Evolutionary conservation across 768 basidiomycete species (phyloP).

Genomic region (Auriscalpium microsporum): DNA sequence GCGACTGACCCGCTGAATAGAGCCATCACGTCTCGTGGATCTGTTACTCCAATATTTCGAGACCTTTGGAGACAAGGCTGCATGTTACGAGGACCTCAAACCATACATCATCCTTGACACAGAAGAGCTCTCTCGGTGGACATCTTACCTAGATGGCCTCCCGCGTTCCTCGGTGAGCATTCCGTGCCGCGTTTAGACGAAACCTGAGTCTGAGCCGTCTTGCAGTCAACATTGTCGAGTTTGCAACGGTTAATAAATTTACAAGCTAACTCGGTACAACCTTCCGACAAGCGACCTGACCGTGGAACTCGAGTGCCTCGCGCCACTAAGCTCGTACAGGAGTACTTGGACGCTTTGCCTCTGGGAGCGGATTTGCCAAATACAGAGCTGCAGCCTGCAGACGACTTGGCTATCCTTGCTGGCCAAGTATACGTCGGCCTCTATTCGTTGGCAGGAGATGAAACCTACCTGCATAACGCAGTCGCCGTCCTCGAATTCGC

Average conservation of each 20-base stretch:
- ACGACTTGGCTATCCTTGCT: slow-evolving; percentile 74
- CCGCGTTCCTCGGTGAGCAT: slow-evolving; percentile 38
- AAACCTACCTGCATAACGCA: slow-evolving; percentile 56
- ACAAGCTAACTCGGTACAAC: slow-evolving; percentile 64
- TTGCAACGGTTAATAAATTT: slow-evolving; percentile 67
- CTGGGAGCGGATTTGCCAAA: slow-evolving; percentile 57
- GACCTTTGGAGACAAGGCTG: slow-evolving; percentile 69
- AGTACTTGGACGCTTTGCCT: slow-evolving; percentile 60
- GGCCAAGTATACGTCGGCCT: slow-evolving; percentile 57
- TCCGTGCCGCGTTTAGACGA: not conserved
- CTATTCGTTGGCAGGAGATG: slow-evolving; percentile 50
- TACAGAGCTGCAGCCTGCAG: slow-evolving; percentile 81
- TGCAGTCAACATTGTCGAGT: slow-evolving; percentile 40
- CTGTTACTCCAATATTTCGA: slow-evolving; percentile 64
- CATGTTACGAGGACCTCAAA: slow-evolving; percentile 80
- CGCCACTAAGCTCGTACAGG: slow-evolving; percentile 42
- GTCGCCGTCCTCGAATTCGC: slow-evolving; percentile 64
- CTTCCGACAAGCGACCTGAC: slow-evolving; percentile 43
- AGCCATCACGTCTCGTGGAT: slow-evolving; percentile 32
- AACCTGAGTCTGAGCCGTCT: not conserved
- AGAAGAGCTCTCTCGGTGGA: slow-evolving; percentile 43
- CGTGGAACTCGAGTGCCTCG: slow-evolving; percentile 46
- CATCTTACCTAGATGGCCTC: slow-evolving; percentile 40
- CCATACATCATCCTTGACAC: slow-evolving; percentile 50
- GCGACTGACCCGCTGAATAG: slow-evolving; percentile 23